Evolutionary conservation across 345 rosid species (phyloP), one percentile per base, ranked within the genome.

Genomic region (Euclidium syriacum): DNA sequence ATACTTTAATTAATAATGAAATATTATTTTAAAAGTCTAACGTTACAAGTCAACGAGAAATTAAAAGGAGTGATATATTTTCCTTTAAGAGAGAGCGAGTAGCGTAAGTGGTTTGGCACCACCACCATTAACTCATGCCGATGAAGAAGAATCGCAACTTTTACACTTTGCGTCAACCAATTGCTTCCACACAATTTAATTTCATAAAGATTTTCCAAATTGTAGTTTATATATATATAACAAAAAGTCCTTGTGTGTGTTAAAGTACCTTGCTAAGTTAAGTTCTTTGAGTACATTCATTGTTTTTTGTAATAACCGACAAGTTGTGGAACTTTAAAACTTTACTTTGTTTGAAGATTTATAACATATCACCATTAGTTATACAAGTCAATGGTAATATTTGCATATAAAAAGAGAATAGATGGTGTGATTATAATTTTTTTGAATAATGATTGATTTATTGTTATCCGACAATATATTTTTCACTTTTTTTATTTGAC

Each of bases 61-160:
- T 49, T 40, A 58, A 58, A 32, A 41, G 44, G 43, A 23, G 46
- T 50, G 33, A 32, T 49, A 50, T 53, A 30, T 56, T 12, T 20
- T n/a, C 30, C 14, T 36, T 35, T 36, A 26, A 8, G 6, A 43
- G 63, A 44, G 33, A 42, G 44, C 52, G 50, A 57, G 50, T 26
- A 11, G 71, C 33, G 64, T 57, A 59, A 68, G 73, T 68, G 55
- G 67, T 60, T 68, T 60, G 56, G 68, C 73, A 69, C 73, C 62
- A 69, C 73, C 62, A 61, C 68, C 56, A 52, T 26, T 52, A 69
- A 69, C 61, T 68, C 73, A 52, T 68, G 14, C 44, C 62, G 52
- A 34, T 35, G 67, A 61, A 61, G 41, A 42, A 69, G 36, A 52
- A 69, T 68, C 67, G 14, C n/a, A 33, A 61, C 56, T 61, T 69